Percentiles rank a stretch among this genome's conserved stretches.
Evolutionary conservation across 768 basidiomycete species (phyloP).

Genomic region (Termitomyces sp.): DNA sequence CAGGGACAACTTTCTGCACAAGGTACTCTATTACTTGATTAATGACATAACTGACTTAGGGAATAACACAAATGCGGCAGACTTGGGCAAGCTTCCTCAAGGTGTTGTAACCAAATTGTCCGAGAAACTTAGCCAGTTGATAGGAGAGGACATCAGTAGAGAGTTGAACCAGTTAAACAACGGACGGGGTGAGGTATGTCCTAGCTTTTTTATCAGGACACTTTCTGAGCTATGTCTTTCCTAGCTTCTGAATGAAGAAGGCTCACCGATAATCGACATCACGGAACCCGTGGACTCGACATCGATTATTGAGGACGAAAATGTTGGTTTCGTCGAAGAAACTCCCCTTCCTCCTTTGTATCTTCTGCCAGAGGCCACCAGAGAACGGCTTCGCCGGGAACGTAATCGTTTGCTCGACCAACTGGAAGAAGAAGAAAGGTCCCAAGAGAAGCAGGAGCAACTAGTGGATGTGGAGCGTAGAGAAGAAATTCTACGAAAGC

Average conservation of each 20-base stretch:
- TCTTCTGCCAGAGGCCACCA: conserved; percentile 40
- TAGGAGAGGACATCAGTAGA: conserved; percentile 38
- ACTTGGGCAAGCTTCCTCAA: conserved; percentile 31
- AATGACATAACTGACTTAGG: conserved; percentile 7
- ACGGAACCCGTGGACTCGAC: conserved; percentile 51
- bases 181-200: conserved; percentile 63
- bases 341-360: conserved; percentile 44
- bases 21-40: neutral
- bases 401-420: conserved; percentile 62
- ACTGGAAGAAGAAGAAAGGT: conserved; percentile 67
- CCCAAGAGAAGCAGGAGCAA: conserved; percentile 38
- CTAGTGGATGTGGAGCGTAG: conserved; percentile 35
- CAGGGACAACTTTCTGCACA: neutral
- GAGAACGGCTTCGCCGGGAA: conserved; percentile 49
- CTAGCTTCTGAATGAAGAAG: conserved; percentile 73
- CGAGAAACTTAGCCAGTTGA: conserved; percentile 55
- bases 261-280: conserved; percentile 76
- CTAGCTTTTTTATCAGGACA: conserved; percentile 10
- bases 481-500: conserved; percentile 46
- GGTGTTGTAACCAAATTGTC: conserved; percentile 54
- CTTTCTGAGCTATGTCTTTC: conserved; percentile 18
- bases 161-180: conserved; percentile 34
- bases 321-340: conserved; percentile 30
- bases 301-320: conserved; percentile 8
- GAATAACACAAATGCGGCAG: conserved; percentile 25